Percentiles rank a stretch among this genome's conserved stretches.
Evolutionary conservation across 345 rosid species (phyloP).

Genomic region (Populus pruinosa): DNA sequence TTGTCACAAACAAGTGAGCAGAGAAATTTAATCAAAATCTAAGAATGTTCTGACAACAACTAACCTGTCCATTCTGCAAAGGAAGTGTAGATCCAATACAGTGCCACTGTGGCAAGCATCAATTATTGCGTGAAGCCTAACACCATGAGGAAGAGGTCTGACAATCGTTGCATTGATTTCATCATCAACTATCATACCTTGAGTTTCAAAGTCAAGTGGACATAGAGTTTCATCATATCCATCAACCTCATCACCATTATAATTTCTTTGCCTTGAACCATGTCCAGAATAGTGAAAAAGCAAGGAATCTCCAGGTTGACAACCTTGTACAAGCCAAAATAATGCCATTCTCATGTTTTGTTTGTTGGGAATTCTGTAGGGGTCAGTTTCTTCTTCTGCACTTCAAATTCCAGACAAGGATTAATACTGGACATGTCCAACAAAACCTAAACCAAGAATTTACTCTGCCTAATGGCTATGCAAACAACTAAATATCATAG

Average conservation of each 20-base stretch:
- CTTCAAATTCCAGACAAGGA: too few relatives aligned
- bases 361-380: conserved; percentile 65
- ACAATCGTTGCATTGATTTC: conserved; percentile 73
- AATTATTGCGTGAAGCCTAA: conserved; percentile 69
- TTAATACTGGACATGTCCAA: too few relatives aligned
- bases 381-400: conserved; percentile 88
- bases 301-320: conserved; percentile 84
- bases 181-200: conserved; percentile 96
- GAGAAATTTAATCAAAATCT: background rate
- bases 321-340: conserved; percentile 86
- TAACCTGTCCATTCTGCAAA: conserved; percentile 81
- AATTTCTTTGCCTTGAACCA: conserved; percentile 73
- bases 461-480: too few relatives aligned
- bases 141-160: conserved; percentile 72
- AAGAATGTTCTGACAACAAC: background rate
- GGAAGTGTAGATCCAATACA: conserved; percentile 71
- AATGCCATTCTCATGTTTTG: conserved; percentile 82
- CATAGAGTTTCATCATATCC: conserved; percentile 87
- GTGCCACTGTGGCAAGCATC: conserved; percentile 95
- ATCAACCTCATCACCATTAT: conserved; percentile 78
- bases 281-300: conserved; percentile 86
- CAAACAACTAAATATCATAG: too few relatives aligned
- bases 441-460: too few relatives aligned
- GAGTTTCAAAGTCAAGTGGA: conserved; percentile 86
- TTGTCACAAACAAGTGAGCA: background rate